phyloP scores from a whole-genome alignment of 1,284 basidiomycete species.

The Meripilus lineatus region DNA sequence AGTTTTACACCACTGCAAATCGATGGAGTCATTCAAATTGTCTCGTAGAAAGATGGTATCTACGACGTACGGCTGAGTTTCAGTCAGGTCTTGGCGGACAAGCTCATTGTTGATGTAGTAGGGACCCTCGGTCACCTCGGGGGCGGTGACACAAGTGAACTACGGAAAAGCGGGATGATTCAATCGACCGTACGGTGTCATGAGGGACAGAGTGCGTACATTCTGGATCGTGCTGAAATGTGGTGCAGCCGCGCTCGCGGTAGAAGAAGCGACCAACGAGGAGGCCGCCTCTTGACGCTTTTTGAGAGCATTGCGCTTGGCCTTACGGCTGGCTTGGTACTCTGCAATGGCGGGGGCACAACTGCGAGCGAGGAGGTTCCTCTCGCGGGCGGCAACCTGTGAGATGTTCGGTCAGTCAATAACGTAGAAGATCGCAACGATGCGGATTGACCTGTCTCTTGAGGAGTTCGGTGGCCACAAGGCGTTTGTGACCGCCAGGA shows the following conservation, averaged over 20 bases:
- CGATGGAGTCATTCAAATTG: not conserved
- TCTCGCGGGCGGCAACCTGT: not conserved
- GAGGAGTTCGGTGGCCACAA: not conserved
- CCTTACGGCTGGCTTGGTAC: not conserved
- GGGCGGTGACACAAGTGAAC: conserved; percentile 15
- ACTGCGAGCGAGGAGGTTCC: not conserved
- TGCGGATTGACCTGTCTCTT: not conserved
- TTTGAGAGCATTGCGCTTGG: too few relatives aligned
- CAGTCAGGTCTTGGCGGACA: conserved; percentile 13
- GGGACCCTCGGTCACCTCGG: conserved; percentile 16
- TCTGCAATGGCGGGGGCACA: not conserved
- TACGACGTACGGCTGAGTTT: conserved; percentile 16
- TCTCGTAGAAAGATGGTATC: not conserved
- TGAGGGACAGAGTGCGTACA: not conserved
- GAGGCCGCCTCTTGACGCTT: not conserved
- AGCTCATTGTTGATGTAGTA: conserved; percentile 20
- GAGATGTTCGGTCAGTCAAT: not conserved
- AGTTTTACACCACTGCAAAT: conserved; percentile 39
- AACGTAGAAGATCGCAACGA: not conserved
- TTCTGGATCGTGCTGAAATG: not conserved
- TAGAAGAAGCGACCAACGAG: not conserved
- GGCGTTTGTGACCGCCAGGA: not conserved
- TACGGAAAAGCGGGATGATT: not conserved
- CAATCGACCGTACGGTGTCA: not conserved
- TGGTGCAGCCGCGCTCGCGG: not conserved